These are phyloP conservation scores for Amaranthus hypochondriacus DNA, from an alignment of 148 eudicot species.

Conservation along the genomic window DNA sequence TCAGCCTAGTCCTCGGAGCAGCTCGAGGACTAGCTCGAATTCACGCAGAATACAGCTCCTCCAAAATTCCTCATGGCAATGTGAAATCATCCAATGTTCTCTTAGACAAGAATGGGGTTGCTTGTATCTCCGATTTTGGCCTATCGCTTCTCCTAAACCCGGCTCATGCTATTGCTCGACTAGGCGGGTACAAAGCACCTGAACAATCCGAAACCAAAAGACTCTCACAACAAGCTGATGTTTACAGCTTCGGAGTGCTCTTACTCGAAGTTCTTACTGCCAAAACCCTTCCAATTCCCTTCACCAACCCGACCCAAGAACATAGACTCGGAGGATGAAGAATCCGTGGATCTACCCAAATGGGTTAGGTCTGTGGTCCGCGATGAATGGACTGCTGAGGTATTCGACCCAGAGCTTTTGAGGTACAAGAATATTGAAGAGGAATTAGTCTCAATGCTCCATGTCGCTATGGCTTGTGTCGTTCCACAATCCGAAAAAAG, in stretches of 20 bases:
- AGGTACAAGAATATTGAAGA: constrained; percentile 98
- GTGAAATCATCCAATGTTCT: constrained; percentile 78
- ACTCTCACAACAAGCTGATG: constrained; percentile 82
- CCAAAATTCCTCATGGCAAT: constrained; percentile 85
- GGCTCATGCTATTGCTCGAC: constrained; percentile 63
- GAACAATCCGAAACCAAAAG: constrained; percentile 61
- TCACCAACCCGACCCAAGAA: constrained; percentile 38
- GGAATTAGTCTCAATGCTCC: constrained; percentile 81
- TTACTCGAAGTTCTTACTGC: constrained; percentile 78
- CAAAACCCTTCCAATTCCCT: constrained; percentile 46
- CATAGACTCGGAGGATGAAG: constrained; percentile 28
- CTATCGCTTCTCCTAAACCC: constrained; percentile 73
- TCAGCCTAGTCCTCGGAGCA: constrained; percentile 80
- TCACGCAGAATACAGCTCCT: constrained; percentile 56
- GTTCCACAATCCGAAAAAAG: constrained; percentile 69
- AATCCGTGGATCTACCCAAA: constrained; percentile 56
- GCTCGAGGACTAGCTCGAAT: constrained; percentile 80
- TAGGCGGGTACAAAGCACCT: constrained; percentile 85
- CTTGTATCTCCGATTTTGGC: constrained; percentile 87
- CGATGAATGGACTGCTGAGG: constrained; percentile 97
- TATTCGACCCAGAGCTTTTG: constrained; percentile 74
- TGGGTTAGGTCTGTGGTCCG: constrained; percentile 86
- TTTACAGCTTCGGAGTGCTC: constrained; percentile 80
- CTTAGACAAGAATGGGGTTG: constrained; percentile 72
- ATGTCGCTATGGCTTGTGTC: constrained; percentile 89